Evolutionary conservation across 768 basidiomycete species (phyloP), one percentile per base, ranked within the genome.

Genomic region (Mycena vulgaris): DNA sequence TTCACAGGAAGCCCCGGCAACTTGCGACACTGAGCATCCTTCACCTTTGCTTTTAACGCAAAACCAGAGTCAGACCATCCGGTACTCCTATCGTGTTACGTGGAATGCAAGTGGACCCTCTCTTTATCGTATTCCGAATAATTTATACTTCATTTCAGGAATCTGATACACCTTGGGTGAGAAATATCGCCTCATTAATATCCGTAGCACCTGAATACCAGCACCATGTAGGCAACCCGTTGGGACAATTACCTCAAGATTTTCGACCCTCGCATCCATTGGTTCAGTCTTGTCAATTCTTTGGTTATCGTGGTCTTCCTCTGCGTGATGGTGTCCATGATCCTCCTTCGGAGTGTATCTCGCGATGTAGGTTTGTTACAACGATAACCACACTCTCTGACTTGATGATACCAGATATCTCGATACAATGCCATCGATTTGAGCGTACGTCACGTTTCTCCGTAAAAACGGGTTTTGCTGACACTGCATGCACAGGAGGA

Each of bases 221-320:
- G n/a, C 19, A 3, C 19, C 70, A 9, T 27, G 19, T 13, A 95
- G 95, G 97, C 96, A 6, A 95, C 96, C 5, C 87, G 97, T 58
- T 99, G 97, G 97, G 97, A 99, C 78, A 93, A 93, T 75, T 99
- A 99, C 78, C 89, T 98, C 23, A 95, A 96, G 75, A 93, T 97
- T 60, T 94, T 96, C 74, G 95, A 97, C 76, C 95, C 95, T 51
- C 90, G 91, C 58, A 98, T 99, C 66, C 97, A 99, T 81, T 97
- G 96, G 95, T 96, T 98, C 83, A 95, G 93, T 75, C 86, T 99
- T 58, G 87, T 97, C 76, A 98, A 98, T 80, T 97, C 96, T 2
- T 81, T 97, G 27, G 90, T 98, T 70, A 95, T 99, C 68, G 95
- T 94, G 30, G 83, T 94, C 30, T 95, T 99, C 86, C 90, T 98